Percentiles rank a stretch among this genome's conserved stretches.
Evolutionary conservation across 768 basidiomycete species (phyloP).

Genomic region (Gyrodon lividus): DNA sequence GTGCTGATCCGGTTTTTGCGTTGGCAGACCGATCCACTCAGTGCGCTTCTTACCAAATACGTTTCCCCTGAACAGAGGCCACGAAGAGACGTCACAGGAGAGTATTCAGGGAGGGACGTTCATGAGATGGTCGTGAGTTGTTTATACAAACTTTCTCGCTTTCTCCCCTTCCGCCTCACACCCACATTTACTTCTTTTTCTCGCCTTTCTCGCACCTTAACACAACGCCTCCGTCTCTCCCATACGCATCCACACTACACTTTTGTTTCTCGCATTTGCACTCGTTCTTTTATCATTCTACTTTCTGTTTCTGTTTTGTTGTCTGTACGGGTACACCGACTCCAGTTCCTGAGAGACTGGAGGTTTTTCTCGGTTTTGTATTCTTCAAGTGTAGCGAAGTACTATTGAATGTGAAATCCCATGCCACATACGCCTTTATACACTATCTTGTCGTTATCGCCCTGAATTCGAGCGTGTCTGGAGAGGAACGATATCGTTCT

Average conservation of each 20-base stretch:
- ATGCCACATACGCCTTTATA: background rate
- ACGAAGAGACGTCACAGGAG: conserved; percentile 67
- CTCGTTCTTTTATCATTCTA: conserved; percentile 19
- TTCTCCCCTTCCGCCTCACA: conserved; percentile 8
- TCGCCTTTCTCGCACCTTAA: conserved; percentile 11
- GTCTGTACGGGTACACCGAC: conserved; percentile 24
- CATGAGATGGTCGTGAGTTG: conserved; percentile 76
- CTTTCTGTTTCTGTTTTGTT: conserved; percentile 15
- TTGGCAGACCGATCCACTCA: conserved; percentile 76
- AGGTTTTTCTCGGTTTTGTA: conserved; percentile 22
- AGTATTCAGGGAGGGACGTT: conserved; percentile 70
- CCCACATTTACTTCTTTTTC: conserved; percentile 9
- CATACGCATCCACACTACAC: conserved; percentile 17
- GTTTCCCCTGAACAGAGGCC: conserved; percentile 78
- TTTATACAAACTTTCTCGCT: conserved; percentile 12
- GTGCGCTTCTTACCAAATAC: conserved; percentile 80
- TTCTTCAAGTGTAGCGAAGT: conserved; percentile 16
- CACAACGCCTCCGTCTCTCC: conserved; percentile 5
- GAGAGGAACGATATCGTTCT: conserved; percentile 11
- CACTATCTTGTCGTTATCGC: background rate
- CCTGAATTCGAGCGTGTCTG: background rate
- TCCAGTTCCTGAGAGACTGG: conserved; percentile 6
- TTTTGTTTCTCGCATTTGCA: conserved; percentile 21
- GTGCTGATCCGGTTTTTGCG: conserved; percentile 1
- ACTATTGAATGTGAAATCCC: conserved; percentile 16